phyloP scores from a whole-genome alignment of 2,329 filamentous ascomycete genomes.

The Ceratocystis harringtonii region DNA sequence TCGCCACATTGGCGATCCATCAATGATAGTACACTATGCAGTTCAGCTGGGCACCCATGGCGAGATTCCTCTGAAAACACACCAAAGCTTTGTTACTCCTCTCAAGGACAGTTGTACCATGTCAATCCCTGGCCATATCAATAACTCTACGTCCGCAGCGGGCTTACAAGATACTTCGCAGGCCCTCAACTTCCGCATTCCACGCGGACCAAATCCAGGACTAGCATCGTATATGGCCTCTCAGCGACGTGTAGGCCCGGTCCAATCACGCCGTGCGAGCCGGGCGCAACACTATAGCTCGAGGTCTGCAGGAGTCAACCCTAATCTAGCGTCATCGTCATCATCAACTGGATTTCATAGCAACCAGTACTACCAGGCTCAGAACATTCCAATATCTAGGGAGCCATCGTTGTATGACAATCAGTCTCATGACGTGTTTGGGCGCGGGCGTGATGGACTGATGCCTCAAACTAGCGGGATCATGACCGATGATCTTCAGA shows the following conservation, averaged over 20 bases:
- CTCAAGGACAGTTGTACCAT: constrained; percentile 26
- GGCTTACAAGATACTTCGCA: constrained; percentile 19
- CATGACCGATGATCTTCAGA: constrained; percentile 27
- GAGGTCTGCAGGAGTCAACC: constrained; percentile 12
- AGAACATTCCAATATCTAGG: not conserved
- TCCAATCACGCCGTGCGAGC: constrained; percentile 17
- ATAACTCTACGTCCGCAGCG: constrained; percentile 14
- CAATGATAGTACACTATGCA: constrained; percentile 28
- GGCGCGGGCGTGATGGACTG: constrained; percentile 8
- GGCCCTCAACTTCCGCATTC: constrained; percentile 27
- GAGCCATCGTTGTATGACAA: constrained; percentile 16
- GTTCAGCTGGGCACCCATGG: constrained; percentile 27
- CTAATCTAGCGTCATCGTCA: constrained; percentile 6
- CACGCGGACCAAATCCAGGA: constrained; percentile 24
- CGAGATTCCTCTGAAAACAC: constrained; percentile 20
- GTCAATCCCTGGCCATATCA: constrained; percentile 26
- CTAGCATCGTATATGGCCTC: constrained; percentile 26
- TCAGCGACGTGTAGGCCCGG: constrained; percentile 24
- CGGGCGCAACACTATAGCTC: constrained; percentile 12
- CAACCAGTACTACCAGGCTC: constrained; percentile 5
- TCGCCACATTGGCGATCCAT: constrained; percentile 29
- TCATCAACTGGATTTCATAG: not conserved
- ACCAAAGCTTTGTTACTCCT: constrained; percentile 26
- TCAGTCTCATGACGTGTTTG: constrained; percentile 12
- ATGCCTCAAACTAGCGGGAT: constrained; percentile 23